These are phyloP conservation scores for Dactylellina cionopaga DNA, from an alignment of 2,329 filamentous ascomycete species.

Conservation along the genomic window DNA sequence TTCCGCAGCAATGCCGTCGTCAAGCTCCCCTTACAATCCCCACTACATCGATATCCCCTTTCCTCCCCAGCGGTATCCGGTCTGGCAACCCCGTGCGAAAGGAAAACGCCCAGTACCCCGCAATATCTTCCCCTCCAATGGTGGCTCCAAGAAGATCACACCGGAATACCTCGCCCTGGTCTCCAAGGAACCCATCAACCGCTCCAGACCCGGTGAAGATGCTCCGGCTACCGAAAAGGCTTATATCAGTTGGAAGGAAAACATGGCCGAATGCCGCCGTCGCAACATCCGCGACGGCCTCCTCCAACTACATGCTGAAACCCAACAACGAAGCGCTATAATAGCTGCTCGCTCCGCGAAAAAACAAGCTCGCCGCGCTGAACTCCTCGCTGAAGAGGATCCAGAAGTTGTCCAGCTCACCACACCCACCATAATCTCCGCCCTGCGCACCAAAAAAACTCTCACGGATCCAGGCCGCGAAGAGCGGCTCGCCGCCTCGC, in stretches of 20 bases:
- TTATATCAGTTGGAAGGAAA: slow-evolving; percentile 73
- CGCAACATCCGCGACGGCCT: slow-evolving; percentile 78
- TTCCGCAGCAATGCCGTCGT: slow-evolving; percentile 17
- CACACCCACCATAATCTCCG: slow-evolving; percentile 70
- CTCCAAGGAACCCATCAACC: slow-evolving; percentile 57
- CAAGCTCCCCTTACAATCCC: slow-evolving; percentile 38
- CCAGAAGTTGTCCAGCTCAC: slow-evolving; percentile 81
- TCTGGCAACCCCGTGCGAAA: slow-evolving; percentile 38
- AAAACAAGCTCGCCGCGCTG: slow-evolving; percentile 66
- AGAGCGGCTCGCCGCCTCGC: slow-evolving; percentile 58
- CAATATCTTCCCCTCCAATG: slow-evolving; percentile 29
- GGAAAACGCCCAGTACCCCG: slow-evolving; percentile 39
- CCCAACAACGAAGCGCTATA: slow-evolving; percentile 63
- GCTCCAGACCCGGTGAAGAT: slow-evolving; percentile 60
- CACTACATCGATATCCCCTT: slow-evolving; percentile 48
- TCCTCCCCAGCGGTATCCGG: slow-evolving; percentile 43
- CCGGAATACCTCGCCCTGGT: slow-evolving; percentile 38
- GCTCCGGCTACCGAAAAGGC: slow-evolving; percentile 38
- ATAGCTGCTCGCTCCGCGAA: slow-evolving; percentile 62
- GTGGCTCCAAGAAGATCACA: slow-evolving; percentile 28
- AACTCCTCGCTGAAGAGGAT: slow-evolving; percentile 71
- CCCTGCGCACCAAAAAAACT: slow-evolving; percentile 65
- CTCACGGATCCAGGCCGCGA: slow-evolving; percentile 72
- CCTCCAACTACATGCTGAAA: slow-evolving; percentile 73
- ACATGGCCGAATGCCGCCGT: slow-evolving; percentile 77